phyloP scores from a whole-genome alignment of 2,329 filamentous ascomycete genomes.

The Cladosporium sp. region DNA sequence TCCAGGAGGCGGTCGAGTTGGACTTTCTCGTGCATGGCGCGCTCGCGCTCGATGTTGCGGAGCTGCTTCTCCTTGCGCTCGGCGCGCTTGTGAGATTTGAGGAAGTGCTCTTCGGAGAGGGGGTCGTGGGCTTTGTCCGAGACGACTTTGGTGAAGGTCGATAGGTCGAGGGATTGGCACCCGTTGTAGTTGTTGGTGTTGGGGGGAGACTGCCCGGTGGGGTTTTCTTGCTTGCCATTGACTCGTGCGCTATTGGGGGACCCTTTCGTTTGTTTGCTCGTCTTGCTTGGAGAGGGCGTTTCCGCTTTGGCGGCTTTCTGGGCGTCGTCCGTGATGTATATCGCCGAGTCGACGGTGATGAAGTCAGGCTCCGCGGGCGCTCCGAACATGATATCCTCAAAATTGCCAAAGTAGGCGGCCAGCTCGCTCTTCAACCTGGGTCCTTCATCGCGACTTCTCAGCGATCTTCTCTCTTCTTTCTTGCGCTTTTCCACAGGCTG shows the following conservation, averaged over 20 bases:
- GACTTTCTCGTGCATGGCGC: slow-evolving; percentile 62
- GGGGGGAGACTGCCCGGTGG: background rate
- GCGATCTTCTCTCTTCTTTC: slow-evolving; percentile 63
- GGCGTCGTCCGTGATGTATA: slow-evolving; percentile 30
- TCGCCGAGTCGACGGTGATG: slow-evolving; percentile 23
- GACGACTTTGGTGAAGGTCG: slow-evolving; percentile 21
- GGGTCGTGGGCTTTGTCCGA: slow-evolving; percentile 47
- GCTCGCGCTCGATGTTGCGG: slow-evolving; percentile 63
- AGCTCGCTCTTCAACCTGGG: slow-evolving; percentile 88
- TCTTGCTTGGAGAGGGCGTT: slow-evolving; percentile 7
- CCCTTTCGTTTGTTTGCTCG: slow-evolving; percentile 6
- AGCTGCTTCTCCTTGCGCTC: slow-evolving; percentile 65
- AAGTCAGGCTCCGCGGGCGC: slow-evolving; percentile 71
- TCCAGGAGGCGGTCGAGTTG: slow-evolving; percentile 68
- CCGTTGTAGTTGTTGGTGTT: slow-evolving; percentile 1
- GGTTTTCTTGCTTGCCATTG: background rate
- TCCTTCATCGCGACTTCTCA: slow-evolving; percentile 79
- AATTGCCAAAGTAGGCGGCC: slow-evolving; percentile 85
- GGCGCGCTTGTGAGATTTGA: slow-evolving; percentile 56
- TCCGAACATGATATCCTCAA: slow-evolving; percentile 89
- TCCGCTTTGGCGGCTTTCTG: slow-evolving; percentile 7
- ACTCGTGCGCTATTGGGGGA: slow-evolving; percentile 1
- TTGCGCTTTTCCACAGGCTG: slow-evolving; percentile 21
- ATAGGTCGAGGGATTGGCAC: slow-evolving; percentile 7
- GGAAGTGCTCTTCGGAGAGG: slow-evolving; percentile 52